Conservation (phyloP, 164 flowering plant species). For the Nymphaea thermarum region DNA sequence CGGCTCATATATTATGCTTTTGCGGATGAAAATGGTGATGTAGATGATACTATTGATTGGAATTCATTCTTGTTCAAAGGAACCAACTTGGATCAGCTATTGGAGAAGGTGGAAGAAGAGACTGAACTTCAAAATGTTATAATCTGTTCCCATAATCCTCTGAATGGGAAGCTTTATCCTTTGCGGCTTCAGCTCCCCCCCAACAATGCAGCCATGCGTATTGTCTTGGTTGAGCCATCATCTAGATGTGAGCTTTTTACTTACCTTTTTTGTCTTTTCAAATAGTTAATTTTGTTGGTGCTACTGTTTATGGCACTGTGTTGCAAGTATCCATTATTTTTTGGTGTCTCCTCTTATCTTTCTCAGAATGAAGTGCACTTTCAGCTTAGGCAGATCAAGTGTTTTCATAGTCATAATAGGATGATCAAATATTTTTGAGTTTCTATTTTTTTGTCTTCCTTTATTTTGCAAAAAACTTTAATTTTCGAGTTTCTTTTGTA, state of each 20-base stretch:
- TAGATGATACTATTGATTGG: slow-evolving; percentile 34
- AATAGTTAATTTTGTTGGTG: no score
- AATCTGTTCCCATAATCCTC: slow-evolving; percentile 63
- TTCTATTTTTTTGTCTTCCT: no score
- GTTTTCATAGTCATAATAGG: no score
- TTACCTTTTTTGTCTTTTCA: background rate
- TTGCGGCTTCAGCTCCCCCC: slow-evolving; percentile 93
- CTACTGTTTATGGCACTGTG: no score
- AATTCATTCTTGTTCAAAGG: slow-evolving; percentile 50
- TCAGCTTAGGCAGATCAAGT: no score
- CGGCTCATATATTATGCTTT: slow-evolving; percentile 52
- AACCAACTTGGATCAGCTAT: slow-evolving; percentile 51
- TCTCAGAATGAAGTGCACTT: no score
- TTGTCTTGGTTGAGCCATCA: slow-evolving; percentile 46
- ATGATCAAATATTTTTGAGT: no score
- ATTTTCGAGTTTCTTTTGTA: no score
- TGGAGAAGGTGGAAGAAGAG: slow-evolving; percentile 55
- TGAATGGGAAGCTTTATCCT: slow-evolving; percentile 76
- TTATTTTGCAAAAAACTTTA: no score
- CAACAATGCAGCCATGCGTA: slow-evolving; percentile 58
- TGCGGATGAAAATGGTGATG: slow-evolving; percentile 45
- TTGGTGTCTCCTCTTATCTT: no score
- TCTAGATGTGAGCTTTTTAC: slow-evolving; percentile 36
- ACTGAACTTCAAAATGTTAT: slow-evolving; percentile 43
- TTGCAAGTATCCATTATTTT: no score